A percentile compares a stretch with the other conserved stretches of the same genome.
Evolutionary conservation across 2,329 filamentous ascomycete genomes (phyloP).

Genomic region (Fusarium sp.): DNA sequence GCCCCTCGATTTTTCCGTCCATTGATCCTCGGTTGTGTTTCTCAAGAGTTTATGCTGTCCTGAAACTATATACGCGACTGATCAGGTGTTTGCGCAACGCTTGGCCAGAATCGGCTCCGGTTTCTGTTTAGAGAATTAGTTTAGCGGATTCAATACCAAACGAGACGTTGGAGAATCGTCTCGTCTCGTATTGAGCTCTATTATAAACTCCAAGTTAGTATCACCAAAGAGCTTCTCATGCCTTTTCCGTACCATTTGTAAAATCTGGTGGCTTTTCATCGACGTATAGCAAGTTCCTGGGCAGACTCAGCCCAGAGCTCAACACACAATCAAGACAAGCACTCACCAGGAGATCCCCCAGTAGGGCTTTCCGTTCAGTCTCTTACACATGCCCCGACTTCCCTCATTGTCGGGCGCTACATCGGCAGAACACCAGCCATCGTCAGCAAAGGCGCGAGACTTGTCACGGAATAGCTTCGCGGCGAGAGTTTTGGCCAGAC

Average conservation of each 20-base stretch:
- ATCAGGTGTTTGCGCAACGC: no score
- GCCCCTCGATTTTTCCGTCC: conserved; percentile 38
- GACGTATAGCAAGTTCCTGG: conserved; percentile 37
- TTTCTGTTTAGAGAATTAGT: no score
- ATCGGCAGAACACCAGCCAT: conserved; percentile 68
- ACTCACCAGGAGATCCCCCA: conserved; percentile 70
- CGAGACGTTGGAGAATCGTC: no score
- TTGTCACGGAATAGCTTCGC: conserved; percentile 65
- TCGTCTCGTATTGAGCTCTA: no score
- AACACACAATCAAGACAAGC: not conserved
- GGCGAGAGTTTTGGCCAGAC: conserved; percentile 69
- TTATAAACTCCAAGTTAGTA: no score
- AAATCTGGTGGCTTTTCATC: conserved; percentile 11
- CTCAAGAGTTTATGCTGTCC: not conserved
- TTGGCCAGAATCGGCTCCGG: no score
- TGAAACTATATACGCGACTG: no score
- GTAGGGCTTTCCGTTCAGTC: conserved; percentile 63
- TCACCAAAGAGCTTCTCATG: not conserved
- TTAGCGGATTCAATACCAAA: no score
- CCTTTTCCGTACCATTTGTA: conserved; percentile 5
- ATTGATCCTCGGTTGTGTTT: conserved; percentile 23
- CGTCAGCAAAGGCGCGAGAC: conserved; percentile 55
- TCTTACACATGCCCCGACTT: conserved; percentile 69
- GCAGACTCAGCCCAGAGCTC: not conserved
- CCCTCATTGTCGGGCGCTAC: conserved; percentile 68